Base-by-base conservation (phyloP, 108 stramenopile genomes). In the Conticribra weissflogii region DNA sequence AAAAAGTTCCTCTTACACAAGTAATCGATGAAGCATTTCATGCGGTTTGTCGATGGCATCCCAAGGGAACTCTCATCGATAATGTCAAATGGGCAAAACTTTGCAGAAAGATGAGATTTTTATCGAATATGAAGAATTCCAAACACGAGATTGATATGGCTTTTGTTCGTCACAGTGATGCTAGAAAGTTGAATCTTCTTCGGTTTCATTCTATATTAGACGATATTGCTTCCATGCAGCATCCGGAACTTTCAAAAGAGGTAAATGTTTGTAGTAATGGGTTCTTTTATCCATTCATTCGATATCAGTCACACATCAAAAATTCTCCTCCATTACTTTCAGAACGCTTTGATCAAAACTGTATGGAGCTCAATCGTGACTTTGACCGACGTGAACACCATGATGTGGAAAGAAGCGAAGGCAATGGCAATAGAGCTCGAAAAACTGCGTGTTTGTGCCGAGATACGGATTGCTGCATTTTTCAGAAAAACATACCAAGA, bases 31-130 rank as follows among this genome's bases (percentile, higher is more conserved):
- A 81, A 34, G 57, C 76, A 41, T 82, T 74, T 66, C 54, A 58
- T 28, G 48, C 73, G 0, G 68, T 85, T 1, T 85, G 84, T 55
- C 59, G 54, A 34, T 82, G 84, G 81, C 80, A 85, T 61, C 84
- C 84, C 17, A 61, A 58, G 53, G 67, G 66, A 16, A 24, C 31
- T n/a, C 48, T 62, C 15, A 58, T 85, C 1, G 84, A 85, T 60
- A 78, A 77, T 47, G 76, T 78, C 27, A 85, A 85, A 55, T 85
- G 84, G 84, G 72, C 81, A 15, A 85, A 81, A 53, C 78, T 85
- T 19, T 80, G 77, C 1, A 60, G 77, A 47, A 81, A 82, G 56
- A 79, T 79, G 81, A 70, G 74, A 48, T 81, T 81, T 41, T 61
- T 85, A 54, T 67, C 76, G 15, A 78, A 73, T 25, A 45, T 72